A percentile compares a stretch with the other conserved stretches of the same genome.
Conservation (phyloP, 225 moss, liverwort and hornwort genomes). For the Marchantia polymorpha region DNA sequence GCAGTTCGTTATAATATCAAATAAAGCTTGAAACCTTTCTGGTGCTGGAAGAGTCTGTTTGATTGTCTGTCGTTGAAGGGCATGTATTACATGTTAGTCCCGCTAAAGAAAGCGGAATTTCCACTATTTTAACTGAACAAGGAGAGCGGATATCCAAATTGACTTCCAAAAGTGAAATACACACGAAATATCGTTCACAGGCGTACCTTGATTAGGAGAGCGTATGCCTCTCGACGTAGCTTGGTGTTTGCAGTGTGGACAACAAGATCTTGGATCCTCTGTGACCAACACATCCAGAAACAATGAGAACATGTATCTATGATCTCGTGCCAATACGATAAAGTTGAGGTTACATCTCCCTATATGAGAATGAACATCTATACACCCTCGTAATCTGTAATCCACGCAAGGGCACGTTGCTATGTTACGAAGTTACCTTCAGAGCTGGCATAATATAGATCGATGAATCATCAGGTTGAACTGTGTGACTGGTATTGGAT, state of each 20-base stretch:
- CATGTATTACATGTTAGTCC: too few relatives aligned
- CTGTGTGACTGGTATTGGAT: constrained; percentile 34
- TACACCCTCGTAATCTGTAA: neutral
- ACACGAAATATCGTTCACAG: too few relatives aligned
- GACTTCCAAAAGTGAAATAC: too few relatives aligned
- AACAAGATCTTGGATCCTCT: constrained; percentile 68
- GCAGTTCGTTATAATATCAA: constrained; percentile 27
- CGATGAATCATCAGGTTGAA: constrained; percentile 33
- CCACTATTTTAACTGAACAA: neutral
- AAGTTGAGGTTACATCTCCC: neutral
- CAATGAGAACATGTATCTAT: neutral
- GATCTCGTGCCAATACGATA: neutral
- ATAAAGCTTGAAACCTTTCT: constrained; percentile 37
- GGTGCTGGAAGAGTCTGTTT: constrained; percentile 29
- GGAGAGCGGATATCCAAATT: too few relatives aligned
- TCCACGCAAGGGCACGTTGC: neutral
- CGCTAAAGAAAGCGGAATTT: neutral
- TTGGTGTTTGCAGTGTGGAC: constrained; percentile 46
- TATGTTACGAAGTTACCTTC: constrained; percentile 46
- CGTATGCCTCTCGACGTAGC: constrained; percentile 55
- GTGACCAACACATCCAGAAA: neutral
- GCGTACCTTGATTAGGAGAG: constrained; percentile 36
- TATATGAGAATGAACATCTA: neutral
- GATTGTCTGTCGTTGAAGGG: constrained; percentile 20
- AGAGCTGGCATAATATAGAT: constrained; percentile 55